Evolutionary conservation across 202 grass and related monocot species (phyloP), one percentile per base, ranked within the genome.

Genomic region (Musa balbisiana): DNA sequence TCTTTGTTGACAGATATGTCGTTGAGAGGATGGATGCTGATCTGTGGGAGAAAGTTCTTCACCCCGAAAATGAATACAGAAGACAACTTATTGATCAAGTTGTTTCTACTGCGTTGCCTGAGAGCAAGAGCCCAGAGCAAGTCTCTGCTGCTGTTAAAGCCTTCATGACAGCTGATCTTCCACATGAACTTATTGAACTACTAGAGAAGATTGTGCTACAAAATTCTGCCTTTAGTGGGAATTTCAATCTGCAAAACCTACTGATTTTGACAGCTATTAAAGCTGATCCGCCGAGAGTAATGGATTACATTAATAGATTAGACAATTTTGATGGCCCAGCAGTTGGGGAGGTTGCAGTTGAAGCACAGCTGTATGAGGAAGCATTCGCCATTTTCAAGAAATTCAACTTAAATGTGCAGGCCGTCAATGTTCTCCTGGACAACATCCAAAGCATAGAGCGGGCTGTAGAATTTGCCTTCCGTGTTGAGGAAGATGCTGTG

Each of bases 261-360:
- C 92, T 92, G 64, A 96, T 96, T 79, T 90, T 96, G 72, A 96
- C 92, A 75, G 90, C 92, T 26, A 92, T 96, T 71, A 96, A 96
- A 76, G 92, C 92, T 0, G 92, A 96, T 62, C 84, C 92, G 75
- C 92, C 92, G 12, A 89, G 92, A 64, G 89, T 96, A 68, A 96
- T 96, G 92, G 90, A 96, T 73, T 96, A 96, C 69, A 76, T 96
- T 23, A 96, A 96, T 77, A 92, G 92, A 79, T 80, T 96, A 33
- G 92, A 96, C 56, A 96, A 96, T 80, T 96, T 96, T 90, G 92
- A 96, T 85, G 92, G 92, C 54, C 92, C 92, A 78, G 92, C 92
- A 4, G 92, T 96, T 66, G 92, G 92, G 83, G 92, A 96, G 81
- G 92, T 96, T 62, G 92, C 92, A 49, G 92, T 96, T 64, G 92